Base-by-base conservation (phyloP, 371 early-diverging fungal genomes). In the Choanephora cucurbitarum region DNA sequence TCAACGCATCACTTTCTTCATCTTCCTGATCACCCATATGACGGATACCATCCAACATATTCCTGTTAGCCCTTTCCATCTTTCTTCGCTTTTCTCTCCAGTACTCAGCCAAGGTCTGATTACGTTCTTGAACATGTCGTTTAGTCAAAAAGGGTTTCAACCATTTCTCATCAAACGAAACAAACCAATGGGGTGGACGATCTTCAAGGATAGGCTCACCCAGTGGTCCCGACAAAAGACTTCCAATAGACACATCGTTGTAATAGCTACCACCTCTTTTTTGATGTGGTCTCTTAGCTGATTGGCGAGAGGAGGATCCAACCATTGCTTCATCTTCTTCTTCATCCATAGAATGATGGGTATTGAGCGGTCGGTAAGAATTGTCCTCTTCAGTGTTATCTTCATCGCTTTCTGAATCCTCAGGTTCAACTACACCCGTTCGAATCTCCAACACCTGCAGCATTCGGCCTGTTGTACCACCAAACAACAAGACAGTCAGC, bases 391-490 rank as follows among this genome's bases (percentile, higher is more conserved):
- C 78, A 47, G 77, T 81, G 32, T 83, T 81, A 46, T 82, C 83
- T 24, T 74, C 82, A 14, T 82, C 82, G 46, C 81, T 79, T 0
- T 73, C 75, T 0, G 82, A 77, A 28, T 75, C 76, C 43, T 80
- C 77, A 1, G 77, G 77, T 47, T 83, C 83, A 7, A 81, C 75
- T 13, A 90, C 89, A 18, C 92, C 94, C 0, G 91, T 89, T 31
- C 82, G 72, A 57, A 96, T 90, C 17, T 86, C 83, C 8, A 94
- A 70, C 15, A 83, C 69, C 57, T 88, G 84, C 23, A 96, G 77
- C 70, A 92, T 90, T 17, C 82, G 79, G 34, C 86, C 84, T 0
- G 93, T 94, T 0, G 91, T 92, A 13, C 96, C 94, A 51, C 97
- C 97, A 70, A 97, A 90, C 19, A 92, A 71, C 14, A 93, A 76